A percentile compares a stretch with the other conserved stretches of the same genome.
These are phyloP conservation scores for Dictyostelium brefeldianum DNA, from an alignment of 78 protist species.

Conservation along the genomic window DNA sequence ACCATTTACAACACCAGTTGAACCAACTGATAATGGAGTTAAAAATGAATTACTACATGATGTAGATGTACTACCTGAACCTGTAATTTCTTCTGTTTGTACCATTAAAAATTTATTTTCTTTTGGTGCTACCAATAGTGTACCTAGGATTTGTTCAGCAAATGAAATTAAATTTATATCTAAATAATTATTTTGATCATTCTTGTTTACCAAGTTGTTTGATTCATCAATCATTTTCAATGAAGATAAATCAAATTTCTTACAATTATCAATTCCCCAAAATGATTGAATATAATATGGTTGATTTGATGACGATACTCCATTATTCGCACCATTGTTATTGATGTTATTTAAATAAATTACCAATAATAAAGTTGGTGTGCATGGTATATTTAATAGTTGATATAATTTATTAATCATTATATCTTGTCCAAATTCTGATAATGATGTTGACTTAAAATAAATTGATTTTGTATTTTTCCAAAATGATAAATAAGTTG, in stretches of 20 bases:
- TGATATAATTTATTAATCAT: conserved; percentile 9
- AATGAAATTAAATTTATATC: not conserved
- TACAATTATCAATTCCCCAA: conserved; percentile 8
- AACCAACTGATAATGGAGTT: not conserved
- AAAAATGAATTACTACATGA: not conserved
- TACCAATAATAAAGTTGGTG: not conserved
- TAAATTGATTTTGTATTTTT: not conserved
- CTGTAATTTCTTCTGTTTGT: not conserved
- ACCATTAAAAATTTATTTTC: not conserved
- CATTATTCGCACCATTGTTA: not conserved
- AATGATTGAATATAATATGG: not conserved
- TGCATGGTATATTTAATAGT: not conserved
- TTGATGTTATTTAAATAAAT: not conserved
- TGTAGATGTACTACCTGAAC: not conserved
- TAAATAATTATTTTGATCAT: not conserved
- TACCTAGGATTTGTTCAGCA: not conserved
- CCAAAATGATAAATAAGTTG: not conserved
- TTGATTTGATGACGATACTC: not conserved
- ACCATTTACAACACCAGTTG: not conserved
- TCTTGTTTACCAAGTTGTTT: not conserved
- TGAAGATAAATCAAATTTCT: not conserved
- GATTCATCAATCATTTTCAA: too few relatives aligned
- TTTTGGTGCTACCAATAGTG: not conserved
- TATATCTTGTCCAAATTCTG: not conserved
- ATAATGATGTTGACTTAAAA: not conserved